phyloP scores from a whole-genome alignment of 805 yeast species.

The Zygosaccharomyces bisporus region DNA sequence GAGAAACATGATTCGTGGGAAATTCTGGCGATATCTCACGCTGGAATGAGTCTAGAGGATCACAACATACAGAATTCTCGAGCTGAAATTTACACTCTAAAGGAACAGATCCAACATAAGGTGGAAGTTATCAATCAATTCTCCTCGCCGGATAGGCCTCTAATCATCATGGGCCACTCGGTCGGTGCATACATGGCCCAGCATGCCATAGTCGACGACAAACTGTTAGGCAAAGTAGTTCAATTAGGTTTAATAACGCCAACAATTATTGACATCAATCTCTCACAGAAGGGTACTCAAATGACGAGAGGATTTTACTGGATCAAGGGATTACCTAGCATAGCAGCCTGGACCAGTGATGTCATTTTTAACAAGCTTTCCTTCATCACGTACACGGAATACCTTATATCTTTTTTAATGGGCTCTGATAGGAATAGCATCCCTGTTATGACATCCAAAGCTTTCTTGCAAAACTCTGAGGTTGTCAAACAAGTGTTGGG shows the following conservation, averaged over 20 bases:
- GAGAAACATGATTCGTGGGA: conserved; percentile 44
- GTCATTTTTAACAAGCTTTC: conserved; percentile 23
- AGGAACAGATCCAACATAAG: conserved; percentile 60
- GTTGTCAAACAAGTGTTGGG: conserved; percentile 53
- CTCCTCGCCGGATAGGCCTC: conserved; percentile 19
- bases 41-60: conserved; percentile 45
- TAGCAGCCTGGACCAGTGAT: conserved; percentile 32
- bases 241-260: conserved; percentile 67
- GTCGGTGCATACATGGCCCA: conserved; percentile 66
- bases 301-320: conserved; percentile 30
- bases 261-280: conserved; percentile 58
- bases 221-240: conserved; percentile 30
- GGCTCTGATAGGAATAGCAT: conserved; percentile 28
- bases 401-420: conserved; percentile 31
- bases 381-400: conserved; percentile 29
- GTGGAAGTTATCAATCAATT: conserved; percentile 43
- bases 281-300: conserved; percentile 40
- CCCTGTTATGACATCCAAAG: conserved; percentile 42
- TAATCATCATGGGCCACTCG: conserved; percentile 59
- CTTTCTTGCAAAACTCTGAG: conserved; percentile 40
- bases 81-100: conserved; percentile 38
- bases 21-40: conserved; percentile 59
- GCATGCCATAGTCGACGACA: conserved; percentile 39
- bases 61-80: conserved; percentile 11
- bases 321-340: conserved; percentile 31